Evolutionary conservation across 2,329 filamentous ascomycete genomes (phyloP).

Genomic region (Colletotrichum trifolii): DNA sequence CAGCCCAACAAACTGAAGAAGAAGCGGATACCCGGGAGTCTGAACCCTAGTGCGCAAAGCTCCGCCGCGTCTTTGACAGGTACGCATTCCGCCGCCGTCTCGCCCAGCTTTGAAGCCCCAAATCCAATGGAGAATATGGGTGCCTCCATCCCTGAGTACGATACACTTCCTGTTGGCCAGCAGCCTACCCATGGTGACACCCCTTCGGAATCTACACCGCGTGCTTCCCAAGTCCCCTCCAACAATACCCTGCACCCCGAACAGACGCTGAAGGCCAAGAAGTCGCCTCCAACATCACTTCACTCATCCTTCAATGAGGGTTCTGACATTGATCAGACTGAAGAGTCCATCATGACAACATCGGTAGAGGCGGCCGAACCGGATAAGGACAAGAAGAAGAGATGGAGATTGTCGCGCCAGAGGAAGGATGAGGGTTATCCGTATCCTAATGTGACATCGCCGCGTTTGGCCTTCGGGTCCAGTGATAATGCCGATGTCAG

Average conservation of each 20-base stretch:
- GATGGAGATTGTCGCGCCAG: slow-evolving; percentile 77
- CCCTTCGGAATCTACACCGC: slow-evolving; percentile 59
- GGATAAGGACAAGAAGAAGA: slow-evolving; percentile 76
- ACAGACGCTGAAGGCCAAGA: slow-evolving; percentile 69
- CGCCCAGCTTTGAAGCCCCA: slow-evolving; percentile 57
- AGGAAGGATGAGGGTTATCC: slow-evolving; percentile 65
- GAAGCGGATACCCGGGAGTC: slow-evolving; percentile 79
- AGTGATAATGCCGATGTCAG: slow-evolving; percentile 74
- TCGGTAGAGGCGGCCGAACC: slow-evolving; percentile 52
- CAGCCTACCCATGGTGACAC: slow-evolving; percentile 22
- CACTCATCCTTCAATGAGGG: slow-evolving; percentile 83
- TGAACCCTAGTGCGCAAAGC: slow-evolving; percentile 89
- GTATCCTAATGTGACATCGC: slow-evolving; percentile 54
- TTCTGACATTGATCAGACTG: slow-evolving; percentile 81
- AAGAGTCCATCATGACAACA: slow-evolving; percentile 59
- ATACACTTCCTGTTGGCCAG: slow-evolving; percentile 16
- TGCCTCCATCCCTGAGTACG: slow-evolving; percentile 34
- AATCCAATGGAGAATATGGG: slow-evolving; percentile 58
- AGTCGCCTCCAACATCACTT: slow-evolving; percentile 81
- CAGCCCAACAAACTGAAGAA: slow-evolving; percentile 93
- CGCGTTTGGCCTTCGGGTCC: slow-evolving; percentile 63
- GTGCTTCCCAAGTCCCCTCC: slow-evolving; percentile 58
- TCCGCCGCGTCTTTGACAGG: slow-evolving; percentile 79
- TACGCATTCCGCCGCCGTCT: slow-evolving; percentile 53
- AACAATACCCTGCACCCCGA: slow-evolving; percentile 56